phyloP scores from a whole-genome alignment of 257 asterid genomes.

The Solanum neorickii region DNA sequence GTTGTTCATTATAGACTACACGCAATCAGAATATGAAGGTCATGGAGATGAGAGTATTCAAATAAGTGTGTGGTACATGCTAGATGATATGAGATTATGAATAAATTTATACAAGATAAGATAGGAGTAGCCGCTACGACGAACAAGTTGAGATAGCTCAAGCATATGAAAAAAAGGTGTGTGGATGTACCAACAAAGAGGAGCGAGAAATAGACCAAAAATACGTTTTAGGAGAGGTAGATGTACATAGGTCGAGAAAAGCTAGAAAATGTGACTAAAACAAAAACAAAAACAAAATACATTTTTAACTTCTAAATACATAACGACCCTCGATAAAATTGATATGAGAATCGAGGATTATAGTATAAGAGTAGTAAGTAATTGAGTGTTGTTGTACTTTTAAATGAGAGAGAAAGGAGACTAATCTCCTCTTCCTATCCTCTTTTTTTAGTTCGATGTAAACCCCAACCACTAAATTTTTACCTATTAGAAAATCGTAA shows the following conservation, averaged over 20 bases:
- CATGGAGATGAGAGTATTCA: neutral
- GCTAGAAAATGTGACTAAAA: neutral
- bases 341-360: neutral
- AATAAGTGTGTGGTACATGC: neutral
- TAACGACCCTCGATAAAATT: neutral
- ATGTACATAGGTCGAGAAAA: neutral
- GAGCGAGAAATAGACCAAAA: neutral
- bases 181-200: neutral
- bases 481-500: neutral
- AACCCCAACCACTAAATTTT: neutral
- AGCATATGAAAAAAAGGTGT: neutral
- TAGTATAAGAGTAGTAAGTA: neutral
- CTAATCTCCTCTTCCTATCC: neutral
- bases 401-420: neutral
- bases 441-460: neutral
- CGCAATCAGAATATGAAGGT: neutral
- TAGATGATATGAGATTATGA: neutral
- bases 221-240: neutral
- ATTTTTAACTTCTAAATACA: neutral
- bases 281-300: neutral
- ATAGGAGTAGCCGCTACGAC: rapidly evolving
- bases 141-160: neutral
- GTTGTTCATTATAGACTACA: neutral
- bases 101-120: neutral
- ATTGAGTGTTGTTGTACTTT: neutral